phyloP scores from a whole-genome alignment of 164 flowering plant genomes.

The Kingdonia uniflora region DNA sequence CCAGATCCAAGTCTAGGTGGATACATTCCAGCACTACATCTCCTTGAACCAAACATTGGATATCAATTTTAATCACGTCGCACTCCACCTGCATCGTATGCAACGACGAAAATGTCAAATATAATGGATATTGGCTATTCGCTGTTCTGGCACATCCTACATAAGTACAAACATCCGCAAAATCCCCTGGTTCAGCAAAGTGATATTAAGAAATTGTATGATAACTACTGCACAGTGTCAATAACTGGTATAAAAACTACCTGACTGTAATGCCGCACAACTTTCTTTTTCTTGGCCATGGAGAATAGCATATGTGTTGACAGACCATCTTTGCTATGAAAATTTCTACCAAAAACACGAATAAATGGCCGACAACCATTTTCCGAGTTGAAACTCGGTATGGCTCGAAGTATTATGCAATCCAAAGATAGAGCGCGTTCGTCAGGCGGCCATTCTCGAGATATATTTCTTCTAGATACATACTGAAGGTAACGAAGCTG shows the following conservation, averaged over 20 bases:
- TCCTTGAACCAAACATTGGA: slow-evolving; percentile 93
- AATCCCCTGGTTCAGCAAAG: too few species aligned
- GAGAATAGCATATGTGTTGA: slow-evolving; percentile 82
- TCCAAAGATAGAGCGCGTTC: slow-evolving; percentile 90
- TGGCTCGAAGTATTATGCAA: slow-evolving; percentile 79
- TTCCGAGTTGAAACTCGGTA: slow-evolving; percentile 77
- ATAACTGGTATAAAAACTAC: slow-evolving; percentile 19
- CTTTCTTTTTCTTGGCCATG: slow-evolving; percentile 69
- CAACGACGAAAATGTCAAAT: too few species aligned
- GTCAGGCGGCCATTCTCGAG: slow-evolving; percentile 92
- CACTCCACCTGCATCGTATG: slow-evolving; percentile 61
- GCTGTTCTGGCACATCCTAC: too few species aligned
- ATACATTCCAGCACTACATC: slow-evolving; percentile 95
- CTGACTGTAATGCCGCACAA: slow-evolving; percentile 67
- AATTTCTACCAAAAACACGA: slow-evolving; percentile 83
- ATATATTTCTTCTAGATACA: slow-evolving; percentile 78
- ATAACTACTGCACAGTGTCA: too few species aligned
- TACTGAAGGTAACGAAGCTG: slow-evolving; percentile 96
- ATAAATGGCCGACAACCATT: slow-evolving; percentile 90
- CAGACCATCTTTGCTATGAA: slow-evolving; percentile 53
- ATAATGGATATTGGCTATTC: too few species aligned
- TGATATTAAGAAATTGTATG: too few species aligned
- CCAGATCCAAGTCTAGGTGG: slow-evolving; percentile 73
- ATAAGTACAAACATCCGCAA: too few species aligned
- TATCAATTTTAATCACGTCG: slow-evolving; percentile 92